These are phyloP conservation scores for Alternaria infectoria DNA, from an alignment of 2,329 filamentous ascomycete species.

Conservation along the genomic window DNA sequence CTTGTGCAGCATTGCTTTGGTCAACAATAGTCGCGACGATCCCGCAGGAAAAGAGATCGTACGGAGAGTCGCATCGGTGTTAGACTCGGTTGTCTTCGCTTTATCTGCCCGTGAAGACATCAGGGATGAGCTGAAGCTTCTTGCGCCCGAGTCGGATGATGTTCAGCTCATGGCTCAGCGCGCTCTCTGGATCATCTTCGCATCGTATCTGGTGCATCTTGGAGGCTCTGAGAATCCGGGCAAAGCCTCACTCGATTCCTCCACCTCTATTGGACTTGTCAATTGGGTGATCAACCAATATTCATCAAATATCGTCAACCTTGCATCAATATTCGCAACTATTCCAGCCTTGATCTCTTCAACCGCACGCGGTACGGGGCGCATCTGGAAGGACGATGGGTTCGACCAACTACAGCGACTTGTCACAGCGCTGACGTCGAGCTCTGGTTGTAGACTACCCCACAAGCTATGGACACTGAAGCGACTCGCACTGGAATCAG, in stretches of 20 bases:
- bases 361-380: conserved; percentile 44
- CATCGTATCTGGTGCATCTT: conserved; percentile 34
- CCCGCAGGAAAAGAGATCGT: conserved; percentile 16
- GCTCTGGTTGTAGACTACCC: conserved; percentile 27
- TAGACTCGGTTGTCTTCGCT: conserved; percentile 34
- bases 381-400: conserved; percentile 42
- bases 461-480: conserved; percentile 46
- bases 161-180: conserved; percentile 39
- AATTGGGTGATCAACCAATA: conserved; percentile 33
- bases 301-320: conserved; percentile 26
- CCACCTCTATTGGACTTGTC: conserved; percentile 21
- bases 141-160: conserved; percentile 31
- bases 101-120: conserved; percentile 34
- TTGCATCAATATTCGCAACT: conserved; percentile 28
- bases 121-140: conserved; percentile 26
- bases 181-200: conserved; percentile 34
- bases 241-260: conserved; percentile 13
- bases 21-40: conserved; percentile 28
- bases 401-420: conserved; percentile 43
- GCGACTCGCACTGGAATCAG: conserved; percentile 45
- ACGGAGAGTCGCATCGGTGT: conserved; percentile 25
- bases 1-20: conserved; percentile 41
- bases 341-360: conserved; percentile 41
- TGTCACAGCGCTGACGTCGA: conserved; percentile 34
- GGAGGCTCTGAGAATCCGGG: conserved; percentile 11